Conservation (phyloP, 495 filamentous ascomycete species). For the Usnea hakonensis region DNA sequence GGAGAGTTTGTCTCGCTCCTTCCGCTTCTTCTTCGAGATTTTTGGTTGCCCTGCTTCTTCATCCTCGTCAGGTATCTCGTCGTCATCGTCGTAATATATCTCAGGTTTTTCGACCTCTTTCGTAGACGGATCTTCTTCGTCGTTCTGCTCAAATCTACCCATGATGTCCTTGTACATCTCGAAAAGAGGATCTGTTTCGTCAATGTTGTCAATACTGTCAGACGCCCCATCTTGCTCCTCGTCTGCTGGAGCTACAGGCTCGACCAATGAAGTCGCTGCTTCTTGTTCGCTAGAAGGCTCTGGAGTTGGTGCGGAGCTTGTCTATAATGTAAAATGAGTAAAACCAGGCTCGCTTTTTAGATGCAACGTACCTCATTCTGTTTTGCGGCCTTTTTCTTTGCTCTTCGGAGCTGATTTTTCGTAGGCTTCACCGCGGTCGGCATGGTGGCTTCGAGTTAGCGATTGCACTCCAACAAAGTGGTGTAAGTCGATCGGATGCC, state of each 20-base stretch:
- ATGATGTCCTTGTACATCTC: slow-evolving; percentile 75
- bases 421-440: slow-evolving; percentile 51
- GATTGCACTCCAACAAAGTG: neutral
- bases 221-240: slow-evolving; percentile 31
- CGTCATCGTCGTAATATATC: slow-evolving; percentile 76
- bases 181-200: slow-evolving; percentile 68
- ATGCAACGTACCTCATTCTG: slow-evolving; percentile 44
- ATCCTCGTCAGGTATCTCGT: slow-evolving; percentile 85
- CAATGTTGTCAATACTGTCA: slow-evolving; percentile 35
- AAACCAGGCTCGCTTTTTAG: slow-evolving; percentile 15
- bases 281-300: slow-evolving; percentile 26
- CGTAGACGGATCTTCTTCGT: slow-evolving; percentile 48
- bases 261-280: slow-evolving; percentile 19
- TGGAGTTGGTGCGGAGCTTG: slow-evolving; percentile 24
- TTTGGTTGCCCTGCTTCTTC: slow-evolving; percentile 53
- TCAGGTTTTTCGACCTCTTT: slow-evolving; percentile 78
- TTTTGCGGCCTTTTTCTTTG: slow-evolving; percentile 85
- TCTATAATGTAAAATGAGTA: slow-evolving; percentile 25
- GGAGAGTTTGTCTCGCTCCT: slow-evolving; percentile 82
- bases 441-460: slow-evolving; percentile 16
- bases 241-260: slow-evolving; percentile 14
- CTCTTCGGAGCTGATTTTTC: slow-evolving; percentile 78
- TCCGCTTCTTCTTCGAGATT: slow-evolving; percentile 87
- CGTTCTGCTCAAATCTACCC: slow-evolving; percentile 58
- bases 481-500: neutral